Base-by-base conservation (phyloP, 2,329 filamentous ascomycete species). In the Paecilomyces dactylethromorphus region DNA sequence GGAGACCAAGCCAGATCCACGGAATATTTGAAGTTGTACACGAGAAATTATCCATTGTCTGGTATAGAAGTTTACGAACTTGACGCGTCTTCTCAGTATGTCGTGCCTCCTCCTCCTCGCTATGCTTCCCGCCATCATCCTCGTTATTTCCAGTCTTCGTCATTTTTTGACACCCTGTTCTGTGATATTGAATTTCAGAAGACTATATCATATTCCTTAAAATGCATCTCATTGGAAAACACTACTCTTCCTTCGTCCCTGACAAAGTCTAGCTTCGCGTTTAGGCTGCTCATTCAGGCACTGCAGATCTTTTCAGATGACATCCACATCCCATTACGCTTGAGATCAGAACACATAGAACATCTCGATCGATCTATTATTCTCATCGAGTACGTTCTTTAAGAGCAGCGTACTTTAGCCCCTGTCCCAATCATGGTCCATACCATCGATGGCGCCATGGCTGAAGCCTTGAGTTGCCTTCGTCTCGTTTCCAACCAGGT, bases 401-500 rank as follows among this genome's bases (percentile, higher is more conserved):
- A 45, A n/a, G n/a, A 18, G 39, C 15, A 5, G 10, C 8, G 7
- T 7, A 29, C 26, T 29, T 29, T 29, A 22, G 13, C 15, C 24
- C 12, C 18, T 45, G 15, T 45, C 5, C 5, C 15, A 45, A 45
- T 39, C n/a, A 45, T 68, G 66, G 54, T 59, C 15, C 54, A 66
- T 51, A 61, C 62, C 8, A 58, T 71, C n/a, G 68, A 71, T 49
- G 62, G 58, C 55, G 68, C 63, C 56, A 72, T 73, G 69, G 63
- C 65, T 45, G 66, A 69, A 54, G 68, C 66, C 45, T 60, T 72
- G 59, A 52, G 56, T 21, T 65, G 69, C 31, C 59, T 72, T n/a
- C 64, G 66, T 26, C 60, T 51, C 39, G 64, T 72, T 33, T 57
- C 66, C 26, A 56, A 58, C n/a, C 65, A 71, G 63, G 70, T 72